phyloP scores from a whole-genome alignment of 1,139 yeast genomes.

The Geotrichum reessii region DNA sequence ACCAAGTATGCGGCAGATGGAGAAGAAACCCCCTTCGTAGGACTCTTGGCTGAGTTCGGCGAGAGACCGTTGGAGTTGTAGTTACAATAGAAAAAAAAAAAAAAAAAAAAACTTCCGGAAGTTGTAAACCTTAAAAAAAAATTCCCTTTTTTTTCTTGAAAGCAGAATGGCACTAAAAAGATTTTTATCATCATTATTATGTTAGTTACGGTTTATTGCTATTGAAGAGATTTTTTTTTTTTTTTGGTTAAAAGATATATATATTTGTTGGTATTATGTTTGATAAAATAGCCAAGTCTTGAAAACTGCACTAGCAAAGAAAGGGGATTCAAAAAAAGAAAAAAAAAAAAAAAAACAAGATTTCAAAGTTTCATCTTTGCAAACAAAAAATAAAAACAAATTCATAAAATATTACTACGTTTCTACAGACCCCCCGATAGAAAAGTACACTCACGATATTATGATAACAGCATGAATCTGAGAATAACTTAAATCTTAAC shows the following conservation, averaged over 20 bases:
- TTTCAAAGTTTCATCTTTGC: neutral
- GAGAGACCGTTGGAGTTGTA: neutral
- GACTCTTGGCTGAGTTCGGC: neutral
- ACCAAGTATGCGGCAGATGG: neutral
- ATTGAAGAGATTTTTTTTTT: neutral
- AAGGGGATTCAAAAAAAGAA: too few relatives aligned
- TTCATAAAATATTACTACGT: neutral
- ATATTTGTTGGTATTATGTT: too few relatives aligned
- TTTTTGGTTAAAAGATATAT: too few relatives aligned
- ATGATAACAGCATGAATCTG: neutral
- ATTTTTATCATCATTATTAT: too few relatives aligned
- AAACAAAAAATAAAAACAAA: neutral
- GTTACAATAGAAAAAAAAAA: neutral
- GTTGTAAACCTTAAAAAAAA: too few relatives aligned
- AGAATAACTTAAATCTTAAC: neutral
- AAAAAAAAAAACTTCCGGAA: too few relatives aligned
- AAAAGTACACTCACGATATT: neutral
- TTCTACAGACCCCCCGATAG: too few relatives aligned
- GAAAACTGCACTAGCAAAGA: too few relatives aligned
- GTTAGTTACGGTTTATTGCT: too few relatives aligned
- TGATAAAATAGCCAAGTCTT: too few relatives aligned
- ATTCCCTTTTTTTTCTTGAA: too few relatives aligned
- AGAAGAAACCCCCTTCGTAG: neutral
- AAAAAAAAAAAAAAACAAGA: neutral
- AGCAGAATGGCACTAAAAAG: too few relatives aligned